phyloP scores from a whole-genome alignment of 305 asterid genomes.

The Fraxinus greggii region DNA sequence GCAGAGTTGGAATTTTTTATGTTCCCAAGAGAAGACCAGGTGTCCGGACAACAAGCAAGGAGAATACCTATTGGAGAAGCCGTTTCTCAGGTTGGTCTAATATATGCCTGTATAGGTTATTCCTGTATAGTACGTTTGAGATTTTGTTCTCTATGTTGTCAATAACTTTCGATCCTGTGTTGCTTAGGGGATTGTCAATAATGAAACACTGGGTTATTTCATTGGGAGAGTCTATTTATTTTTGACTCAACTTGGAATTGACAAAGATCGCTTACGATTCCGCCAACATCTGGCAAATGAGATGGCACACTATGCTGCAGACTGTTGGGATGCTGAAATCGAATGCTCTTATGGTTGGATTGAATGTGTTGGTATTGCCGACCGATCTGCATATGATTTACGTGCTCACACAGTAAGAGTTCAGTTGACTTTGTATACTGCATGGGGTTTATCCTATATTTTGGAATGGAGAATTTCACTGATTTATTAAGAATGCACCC shows the following conservation, averaged over 20 bases:
- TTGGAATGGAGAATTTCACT: not conserved
- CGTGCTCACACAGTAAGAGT: constrained; percentile 74
- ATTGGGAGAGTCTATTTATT: constrained; percentile 89
- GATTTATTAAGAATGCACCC: not conserved
- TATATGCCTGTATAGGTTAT: constrained; percentile 11
- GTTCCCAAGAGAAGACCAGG: constrained; percentile 95
- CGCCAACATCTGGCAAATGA: constrained; percentile 92
- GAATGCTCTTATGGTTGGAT: constrained; percentile 93
- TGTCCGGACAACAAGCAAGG: constrained; percentile 67
- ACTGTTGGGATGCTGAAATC: constrained; percentile 99
- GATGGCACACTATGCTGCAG: constrained; percentile 98
- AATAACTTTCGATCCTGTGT: constrained; percentile 10
- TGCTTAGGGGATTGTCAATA: constrained; percentile 71
- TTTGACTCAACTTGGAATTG: constrained; percentile 72
- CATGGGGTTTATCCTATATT: constrained; percentile 5
- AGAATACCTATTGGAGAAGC: constrained; percentile 69
- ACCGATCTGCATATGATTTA: constrained; percentile 86
- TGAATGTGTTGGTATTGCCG: constrained; percentile 96
- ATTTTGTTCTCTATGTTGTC: constrained; percentile 16
- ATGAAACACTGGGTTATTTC: constrained; percentile 84
- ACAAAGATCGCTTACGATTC: constrained; percentile 73
- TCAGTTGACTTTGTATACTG: constrained; percentile 1
- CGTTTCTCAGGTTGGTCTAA: constrained; percentile 62
- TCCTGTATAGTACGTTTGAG: not conserved
- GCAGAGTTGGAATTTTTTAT: constrained; percentile 66